phyloP scores from a whole-genome alignment of 2,329 filamentous ascomycete species.

The Hymenotorrendiella dingleyae region DNA sequence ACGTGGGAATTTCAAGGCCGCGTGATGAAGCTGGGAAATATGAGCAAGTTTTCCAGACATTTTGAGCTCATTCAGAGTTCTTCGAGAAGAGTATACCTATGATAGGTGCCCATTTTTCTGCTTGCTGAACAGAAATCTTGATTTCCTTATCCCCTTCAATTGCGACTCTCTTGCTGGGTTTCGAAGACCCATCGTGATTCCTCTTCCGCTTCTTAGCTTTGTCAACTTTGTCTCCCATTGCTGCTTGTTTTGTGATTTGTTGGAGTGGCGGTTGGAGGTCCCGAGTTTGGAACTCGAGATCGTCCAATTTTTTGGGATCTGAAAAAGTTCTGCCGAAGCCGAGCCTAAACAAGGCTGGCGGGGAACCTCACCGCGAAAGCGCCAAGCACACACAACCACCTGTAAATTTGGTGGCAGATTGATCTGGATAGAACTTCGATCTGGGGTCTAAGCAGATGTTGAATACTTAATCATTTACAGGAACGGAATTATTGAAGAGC shows the following conservation, averaged over 20 bases:
- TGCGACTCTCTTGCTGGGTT: slow-evolving; percentile 48
- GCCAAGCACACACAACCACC: neutral
- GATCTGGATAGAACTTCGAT: too few species aligned
- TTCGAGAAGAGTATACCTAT: too few species aligned
- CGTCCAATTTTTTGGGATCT: too few species aligned
- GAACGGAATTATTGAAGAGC: too few species aligned
- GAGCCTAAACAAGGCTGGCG: neutral
- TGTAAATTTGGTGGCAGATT: too few species aligned
- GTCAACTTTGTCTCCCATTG: slow-evolving; percentile 23
- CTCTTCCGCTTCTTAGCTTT: slow-evolving; percentile 46
- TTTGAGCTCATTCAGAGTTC: too few species aligned
- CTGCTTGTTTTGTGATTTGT: neutral
- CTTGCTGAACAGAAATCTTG: slow-evolving; percentile 41
- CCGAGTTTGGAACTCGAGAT: too few species aligned
- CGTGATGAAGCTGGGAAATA: slow-evolving; percentile 28
- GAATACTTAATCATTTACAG: too few species aligned
- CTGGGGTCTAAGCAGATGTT: too few species aligned
- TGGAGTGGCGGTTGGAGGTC: neutral
- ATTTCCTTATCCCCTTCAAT: slow-evolving; percentile 36
- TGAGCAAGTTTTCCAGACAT: neutral
- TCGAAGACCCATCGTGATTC: slow-evolving; percentile 33
- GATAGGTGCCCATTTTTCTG: slow-evolving; percentile 45
- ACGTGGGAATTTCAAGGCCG: slow-evolving; percentile 29
- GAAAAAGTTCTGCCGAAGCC: slow-evolving; percentile 2
- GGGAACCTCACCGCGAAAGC: neutral